Evolutionary conservation across 1,284 basidiomycete species (phyloP), one percentile per base, ranked within the genome.

Genomic region (Gymnopus androsaceus): DNA sequence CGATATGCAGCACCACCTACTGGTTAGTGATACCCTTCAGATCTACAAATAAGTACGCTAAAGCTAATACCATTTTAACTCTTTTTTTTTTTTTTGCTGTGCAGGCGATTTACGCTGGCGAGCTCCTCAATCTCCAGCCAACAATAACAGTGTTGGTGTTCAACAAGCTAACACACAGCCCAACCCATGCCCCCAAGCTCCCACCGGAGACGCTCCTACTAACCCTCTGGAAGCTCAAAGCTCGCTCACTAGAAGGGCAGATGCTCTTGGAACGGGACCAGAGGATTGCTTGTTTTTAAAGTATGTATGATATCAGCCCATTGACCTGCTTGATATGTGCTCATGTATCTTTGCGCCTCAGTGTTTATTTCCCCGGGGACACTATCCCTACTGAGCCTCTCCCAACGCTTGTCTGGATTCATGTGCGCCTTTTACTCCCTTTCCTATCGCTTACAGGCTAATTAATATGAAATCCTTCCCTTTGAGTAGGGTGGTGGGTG

Each of bases 401-500:
- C 47, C 70, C 72, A 21, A 67, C 70, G 7, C 37, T 74, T 14
- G 48, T 12, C 9, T 46, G 25, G 21, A 28, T 28, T 28, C 48
- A 36, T 31, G 33, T n/a, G n/a, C n/a, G n/a, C n/a, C n/a, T n/a
- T 38, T n/a, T 17, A 38, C n/a, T 5, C 36, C 14, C 19, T n/a
- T 11, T 11, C 15, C 36, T 15, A 38, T 15, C 36, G 36, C 14
- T 5, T 7, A n/a, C 5, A 15, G 14, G 5, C 36, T 15, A 4
- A 15, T 38, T n/a, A n/a, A n/a, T n/a, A n/a, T n/a, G n/a, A n/a
- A n/a, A n/a, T 38, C 5, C 36, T 38, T 15, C 14, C 36, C 19
- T 38, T 61, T 74, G 71, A 73, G 21, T n/a, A n/a, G 33, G 72
- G 72, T 30, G 71, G 71, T 59, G 69, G 67, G 67, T 68, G 70